Percentiles rank a stretch among this genome's conserved stretches.
These are phyloP conservation scores for Powellomyces hirtus DNA, from an alignment of 192 early-diverging fungal species.

Conservation along the genomic window DNA sequence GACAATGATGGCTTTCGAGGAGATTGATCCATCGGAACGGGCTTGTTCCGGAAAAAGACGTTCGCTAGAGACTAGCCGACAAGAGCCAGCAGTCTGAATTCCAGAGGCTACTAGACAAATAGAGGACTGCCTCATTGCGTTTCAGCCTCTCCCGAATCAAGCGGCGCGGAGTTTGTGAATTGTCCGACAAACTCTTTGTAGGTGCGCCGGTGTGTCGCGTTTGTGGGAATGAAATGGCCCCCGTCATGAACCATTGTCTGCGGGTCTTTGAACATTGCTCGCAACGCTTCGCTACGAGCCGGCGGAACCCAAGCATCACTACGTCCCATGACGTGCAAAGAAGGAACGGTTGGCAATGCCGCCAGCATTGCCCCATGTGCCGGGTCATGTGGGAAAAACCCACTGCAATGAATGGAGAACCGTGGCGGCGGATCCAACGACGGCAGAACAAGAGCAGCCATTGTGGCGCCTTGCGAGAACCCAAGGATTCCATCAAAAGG, in stretches of 20 bases:
- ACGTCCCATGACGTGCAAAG: slow-evolving; percentile 39
- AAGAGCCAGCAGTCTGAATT: too few relatives aligned
- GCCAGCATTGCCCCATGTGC: slow-evolving; percentile 5
- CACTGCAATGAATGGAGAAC: slow-evolving; percentile 37
- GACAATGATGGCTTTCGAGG: too few relatives aligned
- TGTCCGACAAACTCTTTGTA: slow-evolving; percentile 35
- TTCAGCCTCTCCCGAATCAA: too few relatives aligned
- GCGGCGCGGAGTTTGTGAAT: not conserved
- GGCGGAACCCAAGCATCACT: slow-evolving; percentile 26
- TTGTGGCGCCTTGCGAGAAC: slow-evolving; percentile 49
- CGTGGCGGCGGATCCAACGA: slow-evolving; percentile 23
- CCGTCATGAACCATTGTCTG: slow-evolving; percentile 21
- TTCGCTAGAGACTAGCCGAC: too few relatives aligned
- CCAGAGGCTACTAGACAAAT: too few relatives aligned
- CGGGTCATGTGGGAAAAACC: slow-evolving; percentile 31
- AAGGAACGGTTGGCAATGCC: not conserved
- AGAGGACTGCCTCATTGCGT: too few relatives aligned
- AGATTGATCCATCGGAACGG: too few relatives aligned
- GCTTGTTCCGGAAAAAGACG: too few relatives aligned
- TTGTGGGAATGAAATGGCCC: slow-evolving; percentile 43
- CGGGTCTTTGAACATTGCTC: slow-evolving; percentile 11
- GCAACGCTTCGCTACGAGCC: slow-evolving; percentile 15
- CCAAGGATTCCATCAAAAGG: slow-evolving; percentile 45
- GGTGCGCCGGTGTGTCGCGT: slow-evolving; percentile 22
- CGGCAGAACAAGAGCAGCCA: slow-evolving; percentile 34